Evolutionary conservation across 2,329 filamentous ascomycete genomes (phyloP).

Genomic region (Aspergillus bombycis): DNA sequence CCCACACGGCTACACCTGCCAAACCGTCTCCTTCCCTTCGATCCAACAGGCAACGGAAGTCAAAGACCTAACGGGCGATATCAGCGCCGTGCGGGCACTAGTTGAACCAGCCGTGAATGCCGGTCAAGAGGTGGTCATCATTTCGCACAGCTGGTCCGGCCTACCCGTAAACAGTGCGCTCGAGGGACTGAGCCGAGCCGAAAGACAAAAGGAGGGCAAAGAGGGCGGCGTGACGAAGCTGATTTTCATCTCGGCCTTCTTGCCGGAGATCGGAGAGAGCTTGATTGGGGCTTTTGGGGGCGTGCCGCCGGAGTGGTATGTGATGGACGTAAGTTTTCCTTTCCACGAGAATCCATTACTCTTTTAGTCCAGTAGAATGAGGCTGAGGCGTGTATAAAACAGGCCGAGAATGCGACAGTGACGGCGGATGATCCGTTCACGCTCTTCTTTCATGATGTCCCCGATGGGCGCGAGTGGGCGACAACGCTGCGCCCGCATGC

Average conservation of each 20-base stretch:
- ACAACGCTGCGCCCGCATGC: slow-evolving; percentile 34
- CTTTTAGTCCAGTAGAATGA: background rate
- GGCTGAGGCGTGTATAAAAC: rapidly evolving
- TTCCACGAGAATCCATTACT: background rate
- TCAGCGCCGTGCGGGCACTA: slow-evolving; percentile 34
- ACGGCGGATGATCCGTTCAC: slow-evolving; percentile 26
- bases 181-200: slow-evolving; percentile 33
- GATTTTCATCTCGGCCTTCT: slow-evolving; percentile 38
- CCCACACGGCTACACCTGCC: slow-evolving; percentile 22
- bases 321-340: slow-evolving; percentile 31
- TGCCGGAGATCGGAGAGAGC: slow-evolving; percentile 36
- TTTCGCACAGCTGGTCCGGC: slow-evolving; percentile 42
- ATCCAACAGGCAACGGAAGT: slow-evolving; percentile 29
- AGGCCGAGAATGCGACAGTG: slow-evolving; percentile 30
- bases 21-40: slow-evolving; percentile 32
- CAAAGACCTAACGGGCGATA: slow-evolving; percentile 32
- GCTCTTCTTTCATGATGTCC: slow-evolving; percentile 38
- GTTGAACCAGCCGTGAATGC: slow-evolving; percentile 33
- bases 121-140: slow-evolving; percentile 35
- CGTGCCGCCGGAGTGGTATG: slow-evolving; percentile 31
- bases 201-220: slow-evolving; percentile 30
- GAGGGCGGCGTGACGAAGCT: slow-evolving; percentile 38
- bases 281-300: slow-evolving; percentile 35
- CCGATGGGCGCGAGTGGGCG: slow-evolving; percentile 32
- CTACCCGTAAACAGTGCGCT: slow-evolving; percentile 40